Conservation (phyloP, 169 alveolate species). For the Blepharisma undulans region DNA sequence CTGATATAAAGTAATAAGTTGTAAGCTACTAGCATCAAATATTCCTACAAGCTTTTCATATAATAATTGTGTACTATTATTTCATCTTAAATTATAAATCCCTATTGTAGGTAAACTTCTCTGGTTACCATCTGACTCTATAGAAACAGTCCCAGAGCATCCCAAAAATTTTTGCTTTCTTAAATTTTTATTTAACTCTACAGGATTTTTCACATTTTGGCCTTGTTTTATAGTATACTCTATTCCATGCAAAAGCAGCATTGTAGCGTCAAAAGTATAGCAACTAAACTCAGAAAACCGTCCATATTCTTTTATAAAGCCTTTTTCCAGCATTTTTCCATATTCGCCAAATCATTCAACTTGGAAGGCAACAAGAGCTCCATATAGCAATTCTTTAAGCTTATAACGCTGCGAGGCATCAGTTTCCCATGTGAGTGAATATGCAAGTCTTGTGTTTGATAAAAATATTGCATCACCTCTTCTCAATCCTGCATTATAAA, state of each 20-base stretch:
- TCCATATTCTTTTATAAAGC: too few species aligned
- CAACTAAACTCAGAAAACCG: not conserved
- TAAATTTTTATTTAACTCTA: too few species aligned
- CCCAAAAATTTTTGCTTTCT: not conserved
- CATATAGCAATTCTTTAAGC: not conserved
- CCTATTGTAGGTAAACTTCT: not conserved
- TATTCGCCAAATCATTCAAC: not conserved
- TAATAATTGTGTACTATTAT: not conserved
- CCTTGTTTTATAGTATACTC: not conserved
- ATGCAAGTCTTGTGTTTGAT: not conserved
- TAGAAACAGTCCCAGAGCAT: not conserved
- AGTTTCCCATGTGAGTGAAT: not conserved
- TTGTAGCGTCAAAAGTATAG: not conserved
- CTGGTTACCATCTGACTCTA: not conserved
- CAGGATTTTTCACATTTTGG: not conserved
- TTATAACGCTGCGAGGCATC: not conserved
- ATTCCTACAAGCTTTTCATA: not conserved
- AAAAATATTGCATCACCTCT: not conserved
- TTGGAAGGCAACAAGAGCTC: not conserved
- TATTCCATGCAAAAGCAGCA: not conserved
- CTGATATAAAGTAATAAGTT: not conserved
- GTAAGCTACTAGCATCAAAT: not conserved
- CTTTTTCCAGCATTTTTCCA: not conserved
- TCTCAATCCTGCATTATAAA: slow-evolving; percentile 15
- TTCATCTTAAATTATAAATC: not conserved